Conservation (phyloP, 805 yeast genomes). For the Candida tibetensis region DNA sequence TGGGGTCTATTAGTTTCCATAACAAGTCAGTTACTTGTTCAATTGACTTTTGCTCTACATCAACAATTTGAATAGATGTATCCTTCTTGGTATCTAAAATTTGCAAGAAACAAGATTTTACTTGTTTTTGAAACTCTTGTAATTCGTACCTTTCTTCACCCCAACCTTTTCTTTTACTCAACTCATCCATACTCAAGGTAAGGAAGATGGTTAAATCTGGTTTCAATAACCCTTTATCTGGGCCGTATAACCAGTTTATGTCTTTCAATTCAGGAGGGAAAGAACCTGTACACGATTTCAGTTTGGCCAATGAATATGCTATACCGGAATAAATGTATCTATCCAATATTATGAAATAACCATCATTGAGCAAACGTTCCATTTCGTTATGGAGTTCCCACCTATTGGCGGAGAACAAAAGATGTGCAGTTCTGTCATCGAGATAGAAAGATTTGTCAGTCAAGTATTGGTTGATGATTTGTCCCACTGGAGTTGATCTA, state of each 20-base stretch:
- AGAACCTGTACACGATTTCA: conserved; percentile 36
- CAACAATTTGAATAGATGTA: conserved; percentile 40
- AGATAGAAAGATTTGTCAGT: conserved; percentile 47
- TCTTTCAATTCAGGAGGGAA: conserved; percentile 30
- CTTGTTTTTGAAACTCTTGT: conserved; percentile 68
- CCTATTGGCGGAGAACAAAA: conserved; percentile 87
- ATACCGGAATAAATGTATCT: conserved; percentile 91
- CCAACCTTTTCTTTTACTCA: conserved; percentile 65
- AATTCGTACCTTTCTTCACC: conserved; percentile 94
- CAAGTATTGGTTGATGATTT: conserved; percentile 71
- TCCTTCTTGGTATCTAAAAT: conserved; percentile 35
- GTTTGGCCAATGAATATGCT: conserved; percentile 86
- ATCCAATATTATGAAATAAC: conserved; percentile 68
- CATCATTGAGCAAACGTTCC: conserved; percentile 42
- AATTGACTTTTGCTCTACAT: conserved; percentile 58
- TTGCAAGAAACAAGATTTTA: conserved; percentile 54
- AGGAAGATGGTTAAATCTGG: conserved; percentile 86
- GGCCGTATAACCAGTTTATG: conserved; percentile 72
- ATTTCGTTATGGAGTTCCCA: conserved; percentile 76
- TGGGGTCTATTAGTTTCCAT: conserved; percentile 30
- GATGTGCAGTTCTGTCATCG: conserved; percentile 79
- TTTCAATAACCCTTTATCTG: conserved; percentile 80
- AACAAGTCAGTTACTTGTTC: conserved; percentile 52
- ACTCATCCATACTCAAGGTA: conserved; percentile 49
- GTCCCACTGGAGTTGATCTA: conserved; percentile 78